Evolutionary conservation across 1,284 basidiomycete species (phyloP), one percentile per base, ranked within the genome.

Genomic region (Hemileia vastatrix): DNA sequence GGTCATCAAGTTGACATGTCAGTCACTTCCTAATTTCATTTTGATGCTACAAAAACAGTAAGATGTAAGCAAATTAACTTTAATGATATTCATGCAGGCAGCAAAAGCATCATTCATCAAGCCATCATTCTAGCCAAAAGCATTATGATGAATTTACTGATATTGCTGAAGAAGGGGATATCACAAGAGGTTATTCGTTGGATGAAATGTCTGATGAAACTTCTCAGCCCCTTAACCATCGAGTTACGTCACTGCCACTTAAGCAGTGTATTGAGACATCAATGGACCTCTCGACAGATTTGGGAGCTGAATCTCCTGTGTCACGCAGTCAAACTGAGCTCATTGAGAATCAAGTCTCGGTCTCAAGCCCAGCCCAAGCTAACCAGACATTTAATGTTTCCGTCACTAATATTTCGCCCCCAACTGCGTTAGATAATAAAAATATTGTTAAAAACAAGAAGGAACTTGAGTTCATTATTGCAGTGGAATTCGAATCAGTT

Each of bases 161-260:
- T 43, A 19, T 53, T 31, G 49, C 57, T 8, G 49, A 59, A 47
- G 57, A 59, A 24, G 57, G 57, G 51, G 57, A 59, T 40, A 59
- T 59, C 49, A 59, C 57, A 15, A 49, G 52, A 53, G 57, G 57
- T 9, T 59, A 59, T 32, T 44, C 50, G 48, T 36, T 51, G 15
- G 57, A 59, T 19, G 49, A 59, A 53, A 13, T 33, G 44, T 31
- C n/a, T n/a, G 57, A 59, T 21, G 36, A 43, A 6, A 49, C 27
- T 19, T 23, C 48, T 36, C 9, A 31, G n/a, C 40, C 57, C 36
- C 4, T 19, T 23, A 47, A 31, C 27, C 36, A 21, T 21, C 31
- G n/a, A 3, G 8, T 44, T 18, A 8, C 43, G 43, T 3, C 43
- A 15, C 43, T 15, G 43, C 19, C 43, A 44, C 13, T 15, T 44